Conservation (phyloP, 2,329 filamentous ascomycete species). For the Neofusicoccum umdonicola region DNA sequence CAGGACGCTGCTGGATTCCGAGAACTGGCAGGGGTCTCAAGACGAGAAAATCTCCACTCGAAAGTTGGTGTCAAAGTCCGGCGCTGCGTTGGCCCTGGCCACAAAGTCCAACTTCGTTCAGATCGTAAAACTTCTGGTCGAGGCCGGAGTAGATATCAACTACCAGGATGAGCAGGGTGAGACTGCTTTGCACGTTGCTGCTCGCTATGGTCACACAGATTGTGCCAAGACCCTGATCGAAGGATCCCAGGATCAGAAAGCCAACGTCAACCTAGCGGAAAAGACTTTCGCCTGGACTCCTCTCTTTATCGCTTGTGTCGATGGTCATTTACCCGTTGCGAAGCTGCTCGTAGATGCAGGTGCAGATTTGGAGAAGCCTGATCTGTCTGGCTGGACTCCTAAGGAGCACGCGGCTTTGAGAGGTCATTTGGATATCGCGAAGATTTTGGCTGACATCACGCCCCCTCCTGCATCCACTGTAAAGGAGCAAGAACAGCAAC, state of each 20-base stretch:
- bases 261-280: constrained; percentile 74
- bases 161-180: constrained; percentile 89
- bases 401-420: constrained; percentile 89
- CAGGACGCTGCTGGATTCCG: constrained; percentile 73
- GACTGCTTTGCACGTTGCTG: constrained; percentile 87
- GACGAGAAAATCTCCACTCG: constrained; percentile 63
- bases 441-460: constrained; percentile 61
- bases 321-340: constrained; percentile 74
- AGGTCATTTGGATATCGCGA: constrained; percentile 80
- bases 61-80: constrained; percentile 74
- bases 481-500: constrained; percentile 16
- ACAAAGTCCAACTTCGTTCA: constrained; percentile 81
- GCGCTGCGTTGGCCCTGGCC: constrained; percentile 81
- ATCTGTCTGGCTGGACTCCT: constrained; percentile 91
- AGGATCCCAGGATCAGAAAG: constrained; percentile 68
- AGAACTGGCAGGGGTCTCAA: constrained; percentile 68
- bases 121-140: constrained; percentile 83
- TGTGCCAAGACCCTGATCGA: constrained; percentile 75
- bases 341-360: constrained; percentile 75
- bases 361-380: constrained; percentile 69
- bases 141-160: constrained; percentile 89
- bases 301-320: constrained; percentile 88
- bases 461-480: constrained; percentile 34
- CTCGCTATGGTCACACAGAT: constrained; percentile 78
- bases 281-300: constrained; percentile 91